phyloP scores from a whole-genome alignment of 805 yeast genomes.

The Monosporozyma aerobia region DNA sequence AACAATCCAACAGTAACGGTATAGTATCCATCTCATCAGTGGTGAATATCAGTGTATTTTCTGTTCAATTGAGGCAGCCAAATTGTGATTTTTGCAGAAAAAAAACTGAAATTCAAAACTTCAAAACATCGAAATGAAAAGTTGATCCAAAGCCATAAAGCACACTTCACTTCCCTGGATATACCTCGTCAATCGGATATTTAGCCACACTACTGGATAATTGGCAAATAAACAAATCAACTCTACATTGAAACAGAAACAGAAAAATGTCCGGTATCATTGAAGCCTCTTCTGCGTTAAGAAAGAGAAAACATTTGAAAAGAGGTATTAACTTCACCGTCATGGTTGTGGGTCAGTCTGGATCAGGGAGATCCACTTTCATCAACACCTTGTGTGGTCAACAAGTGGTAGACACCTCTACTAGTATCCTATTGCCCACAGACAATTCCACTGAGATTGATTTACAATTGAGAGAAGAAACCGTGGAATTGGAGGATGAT shows the following conservation, averaged over 20 bases:
- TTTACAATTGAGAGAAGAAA: constrained; percentile 62
- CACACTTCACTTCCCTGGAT: background rate
- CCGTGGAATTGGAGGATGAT: constrained; percentile 76
- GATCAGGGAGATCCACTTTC: constrained; percentile 85
- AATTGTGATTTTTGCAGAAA: background rate
- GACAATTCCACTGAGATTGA: constrained; percentile 43
- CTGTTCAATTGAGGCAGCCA: background rate
- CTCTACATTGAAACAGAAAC: no score
- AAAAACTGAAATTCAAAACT: background rate
- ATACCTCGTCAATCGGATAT: background rate
- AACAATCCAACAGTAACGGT: no score
- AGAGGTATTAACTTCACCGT: constrained; percentile 78
- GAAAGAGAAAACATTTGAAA: constrained; percentile 73
- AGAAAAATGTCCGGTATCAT: constrained; percentile 37
- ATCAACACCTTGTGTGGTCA: constrained; percentile 88
- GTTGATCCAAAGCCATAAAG: background rate
- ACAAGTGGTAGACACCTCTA: constrained; percentile 65
- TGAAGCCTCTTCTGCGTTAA: constrained; percentile 45
- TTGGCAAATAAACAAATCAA: no score
- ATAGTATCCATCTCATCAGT: no score
- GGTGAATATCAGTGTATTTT: no score
- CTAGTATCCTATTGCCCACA: constrained; percentile 46
- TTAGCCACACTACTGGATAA: no score
- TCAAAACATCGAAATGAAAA: background rate
- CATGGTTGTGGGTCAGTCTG: constrained; percentile 82